Evolutionary conservation across 495 filamentous ascomycete genomes (phyloP).

Genomic region (Hypomontagnella submonticulosa): DNA sequence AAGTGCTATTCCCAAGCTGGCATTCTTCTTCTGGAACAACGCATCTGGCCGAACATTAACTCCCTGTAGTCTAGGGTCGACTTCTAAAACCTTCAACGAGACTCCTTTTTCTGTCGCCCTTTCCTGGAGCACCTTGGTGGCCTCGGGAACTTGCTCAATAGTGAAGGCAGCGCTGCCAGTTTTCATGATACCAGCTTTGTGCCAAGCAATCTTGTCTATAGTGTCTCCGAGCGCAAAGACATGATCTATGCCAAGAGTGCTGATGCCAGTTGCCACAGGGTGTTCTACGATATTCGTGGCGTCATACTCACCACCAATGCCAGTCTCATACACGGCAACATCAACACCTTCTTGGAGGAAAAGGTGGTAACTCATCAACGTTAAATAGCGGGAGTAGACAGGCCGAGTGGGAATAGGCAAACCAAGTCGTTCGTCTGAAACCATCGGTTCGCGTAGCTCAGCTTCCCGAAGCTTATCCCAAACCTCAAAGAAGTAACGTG

Average conservation of each 20-base stretch:
- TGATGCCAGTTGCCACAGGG: conserved; percentile 80
- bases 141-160: conserved; percentile 72
- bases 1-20: conserved; percentile 81
- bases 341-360: conserved; percentile 85
- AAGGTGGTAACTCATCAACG: conserved; percentile 87
- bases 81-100: conserved; percentile 67
- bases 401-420: conserved; percentile 68
- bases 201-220: conserved; percentile 94
- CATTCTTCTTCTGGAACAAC: conserved; percentile 87
- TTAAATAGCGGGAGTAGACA: conserved; percentile 90
- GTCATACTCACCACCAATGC: conserved; percentile 93
- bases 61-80: conserved; percentile 70
- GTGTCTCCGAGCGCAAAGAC: conserved; percentile 80
- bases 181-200: conserved; percentile 96
- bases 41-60: conserved; percentile 82
- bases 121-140: conserved; percentile 73
- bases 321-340: conserved; percentile 88
- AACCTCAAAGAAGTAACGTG: conserved; percentile 87
- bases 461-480: conserved; percentile 78
- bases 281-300: conserved; percentile 87
- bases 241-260: conserved; percentile 92
- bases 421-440: conserved; percentile 42
- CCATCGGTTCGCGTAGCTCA: conserved; percentile 39
- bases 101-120: conserved; percentile 76
- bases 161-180: conserved; percentile 74